Percentiles rank a stretch among this genome's conserved stretches.
Conservation (phyloP, 352 stramenopile species). For the Peronospora belbahrii region DNA sequence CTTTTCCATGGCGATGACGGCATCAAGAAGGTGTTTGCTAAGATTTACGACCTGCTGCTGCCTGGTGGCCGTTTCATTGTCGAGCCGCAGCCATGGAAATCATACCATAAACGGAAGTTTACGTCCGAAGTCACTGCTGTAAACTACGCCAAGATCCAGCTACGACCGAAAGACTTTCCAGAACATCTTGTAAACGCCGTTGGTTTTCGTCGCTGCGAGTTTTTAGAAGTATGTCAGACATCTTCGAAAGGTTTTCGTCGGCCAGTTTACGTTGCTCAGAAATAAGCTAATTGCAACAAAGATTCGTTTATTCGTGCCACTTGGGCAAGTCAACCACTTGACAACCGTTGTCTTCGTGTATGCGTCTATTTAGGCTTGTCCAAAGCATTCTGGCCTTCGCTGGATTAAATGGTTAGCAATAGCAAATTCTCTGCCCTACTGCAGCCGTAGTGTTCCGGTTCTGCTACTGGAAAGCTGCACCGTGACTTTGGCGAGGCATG, state of each 20-base stretch:
- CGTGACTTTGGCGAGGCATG: constrained; percentile 1
- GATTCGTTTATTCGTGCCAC: constrained; percentile 1
- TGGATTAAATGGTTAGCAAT: constrained; percentile 8
- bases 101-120: constrained; percentile 83
- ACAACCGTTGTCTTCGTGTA: constrained; percentile 25
- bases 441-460: constrained; percentile 10
- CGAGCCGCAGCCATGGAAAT: constrained; percentile 85
- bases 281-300: constrained; percentile 20
- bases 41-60: constrained; percentile 53
- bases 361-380: constrained; percentile 28
- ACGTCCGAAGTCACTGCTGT: constrained; percentile 62
- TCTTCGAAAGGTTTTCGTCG: constrained; percentile 65
- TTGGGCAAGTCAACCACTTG: constrained; percentile 17
- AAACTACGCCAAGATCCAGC: constrained; percentile 62
- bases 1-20: constrained; percentile 83
- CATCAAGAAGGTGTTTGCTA: constrained; percentile 63
- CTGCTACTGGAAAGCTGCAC: constrained; percentile 2
- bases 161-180: constrained; percentile 73
- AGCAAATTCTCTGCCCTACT: constrained; percentile 8
- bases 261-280: constrained; percentile 71
- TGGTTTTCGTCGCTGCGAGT: constrained; percentile 59
- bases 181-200: constrained; percentile 43
- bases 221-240: constrained; percentile 72
- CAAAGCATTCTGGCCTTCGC: constrained; percentile 4
- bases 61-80: constrained; percentile 69